phyloP scores from a whole-genome alignment of 768 basidiomycete genomes.

The Brasilioporus rufonigricans region DNA sequence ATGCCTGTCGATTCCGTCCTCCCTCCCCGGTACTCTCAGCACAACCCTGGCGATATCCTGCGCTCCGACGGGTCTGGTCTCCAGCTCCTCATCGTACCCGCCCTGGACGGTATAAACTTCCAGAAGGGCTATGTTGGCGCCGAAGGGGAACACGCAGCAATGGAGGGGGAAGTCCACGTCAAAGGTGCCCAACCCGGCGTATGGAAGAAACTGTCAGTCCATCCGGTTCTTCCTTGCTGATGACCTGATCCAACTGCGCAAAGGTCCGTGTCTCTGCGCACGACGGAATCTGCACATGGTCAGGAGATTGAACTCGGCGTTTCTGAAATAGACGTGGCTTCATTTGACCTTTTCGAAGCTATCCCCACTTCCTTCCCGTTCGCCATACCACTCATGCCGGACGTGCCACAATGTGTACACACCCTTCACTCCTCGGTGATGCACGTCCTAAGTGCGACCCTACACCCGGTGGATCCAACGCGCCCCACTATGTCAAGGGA shows the following conservation, averaged over 20 bases:
- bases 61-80: conserved; percentile 33
- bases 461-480: conserved; percentile 49
- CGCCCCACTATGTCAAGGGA: conserved; percentile 48
- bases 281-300: conserved; percentile 60
- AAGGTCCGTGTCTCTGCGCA: conserved; percentile 65
- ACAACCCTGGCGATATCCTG: conserved; percentile 27
- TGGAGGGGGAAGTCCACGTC: conserved; percentile 86
- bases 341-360: conserved; percentile 36
- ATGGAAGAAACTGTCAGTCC: conserved; percentile 71
- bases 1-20: conserved; percentile 44
- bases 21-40: conserved; percentile 62
- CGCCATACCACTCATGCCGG: conserved; percentile 72
- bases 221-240: conserved; percentile 10
- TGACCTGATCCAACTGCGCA: conserved; percentile 10
- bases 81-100: conserved; percentile 75
- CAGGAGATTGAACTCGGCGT: conserved; percentile 65
- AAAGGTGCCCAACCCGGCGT: conserved; percentile 60
- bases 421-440: conserved; percentile 71
- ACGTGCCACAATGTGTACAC: conserved; percentile 81
- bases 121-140: conserved; percentile 86
- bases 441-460: conserved; percentile 66
- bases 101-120: conserved; percentile 68
- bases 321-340: conserved; percentile 56
- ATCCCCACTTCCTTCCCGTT: conserved; percentile 73
- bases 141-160: conserved; percentile 76